Conservation (phyloP, 2,329 filamentous ascomycete genomes). For the Fusarium abutilonis region DNA sequence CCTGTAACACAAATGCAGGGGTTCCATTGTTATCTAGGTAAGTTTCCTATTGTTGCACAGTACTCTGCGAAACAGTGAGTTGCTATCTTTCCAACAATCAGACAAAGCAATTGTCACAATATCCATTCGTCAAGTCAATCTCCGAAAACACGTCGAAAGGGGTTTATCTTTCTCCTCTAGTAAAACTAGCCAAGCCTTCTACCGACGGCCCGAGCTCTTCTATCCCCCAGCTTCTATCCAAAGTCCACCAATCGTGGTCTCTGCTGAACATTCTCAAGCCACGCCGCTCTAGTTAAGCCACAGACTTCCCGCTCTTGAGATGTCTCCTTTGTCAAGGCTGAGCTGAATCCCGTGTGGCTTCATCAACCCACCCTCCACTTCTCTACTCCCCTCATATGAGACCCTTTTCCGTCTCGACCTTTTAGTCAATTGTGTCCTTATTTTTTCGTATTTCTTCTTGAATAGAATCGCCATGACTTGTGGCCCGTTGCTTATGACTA, state of each 20-base stretch:
- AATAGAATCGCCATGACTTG: not conserved
- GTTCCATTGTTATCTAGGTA: not conserved
- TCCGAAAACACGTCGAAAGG: constrained; percentile 10
- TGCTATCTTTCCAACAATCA: no score
- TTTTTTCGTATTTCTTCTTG: not conserved
- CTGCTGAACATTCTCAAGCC: constrained; percentile 5
- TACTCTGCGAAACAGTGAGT: not conserved
- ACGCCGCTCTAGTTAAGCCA: constrained; percentile 14
- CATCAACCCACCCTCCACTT: constrained; percentile 12
- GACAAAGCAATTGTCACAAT: no score
- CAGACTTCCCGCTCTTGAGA: constrained; percentile 9
- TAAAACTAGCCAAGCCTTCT: constrained; percentile 2
- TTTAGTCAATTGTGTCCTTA: not conserved
- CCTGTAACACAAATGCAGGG: not conserved
- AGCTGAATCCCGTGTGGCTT: constrained; percentile 32
- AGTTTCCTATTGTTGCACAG: not conserved
- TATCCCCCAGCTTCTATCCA: constrained; percentile 6
- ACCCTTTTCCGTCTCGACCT: constrained; percentile 8
- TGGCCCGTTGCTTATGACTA: not conserved
- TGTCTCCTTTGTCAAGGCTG: constrained; percentile 25
- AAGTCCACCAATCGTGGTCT: constrained; percentile 30
- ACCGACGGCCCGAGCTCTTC: constrained; percentile 33
- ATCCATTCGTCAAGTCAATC: not conserved
- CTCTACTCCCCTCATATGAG: constrained; percentile 11
- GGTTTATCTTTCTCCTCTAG: constrained; percentile 1